Conservation (phyloP, 2,329 filamentous ascomycete species). For the Fusarium nodosum region DNA sequence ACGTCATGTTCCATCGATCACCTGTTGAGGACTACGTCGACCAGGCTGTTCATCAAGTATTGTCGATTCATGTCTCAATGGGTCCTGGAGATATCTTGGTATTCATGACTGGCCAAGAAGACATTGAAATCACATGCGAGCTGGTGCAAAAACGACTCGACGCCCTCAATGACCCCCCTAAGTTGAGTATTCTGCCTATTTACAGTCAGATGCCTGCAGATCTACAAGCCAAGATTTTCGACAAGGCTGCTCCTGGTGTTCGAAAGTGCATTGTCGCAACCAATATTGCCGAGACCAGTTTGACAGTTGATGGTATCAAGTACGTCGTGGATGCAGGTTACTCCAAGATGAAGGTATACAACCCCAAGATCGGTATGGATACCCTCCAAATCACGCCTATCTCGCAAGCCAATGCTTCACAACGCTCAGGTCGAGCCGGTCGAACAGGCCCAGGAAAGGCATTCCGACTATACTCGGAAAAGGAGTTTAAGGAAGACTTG, state of each 20-base stretch:
- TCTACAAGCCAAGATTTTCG: conserved; percentile 97
- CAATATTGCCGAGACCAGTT: conserved; percentile 97
- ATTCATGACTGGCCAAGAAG: conserved; percentile 99
- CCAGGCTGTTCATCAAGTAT: conserved; percentile 93
- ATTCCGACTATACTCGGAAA: conserved; percentile 93
- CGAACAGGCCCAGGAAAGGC: conserved; percentile 96
- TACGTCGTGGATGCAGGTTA: conserved; percentile 97
- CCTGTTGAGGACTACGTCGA: conserved; percentile 99
- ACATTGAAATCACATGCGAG: conserved; percentile 97
- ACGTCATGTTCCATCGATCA: conserved; percentile 94
- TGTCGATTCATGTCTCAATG: conserved; percentile 97
- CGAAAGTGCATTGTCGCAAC: conserved; percentile 98
- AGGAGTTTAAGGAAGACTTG: conserved; percentile 94
- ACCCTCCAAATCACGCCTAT: conserved; percentile 98
- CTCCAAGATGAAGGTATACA: conserved; percentile 98
- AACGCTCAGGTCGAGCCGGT: conserved; percentile 92
- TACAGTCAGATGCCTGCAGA: conserved; percentile 99
- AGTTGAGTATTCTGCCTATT: conserved; percentile 94
- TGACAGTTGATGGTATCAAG: conserved; percentile 99
- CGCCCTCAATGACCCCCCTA: conserved; percentile 92
- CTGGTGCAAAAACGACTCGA: conserved; percentile 88
- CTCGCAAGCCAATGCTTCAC: conserved; percentile 94
- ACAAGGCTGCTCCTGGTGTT: conserved; percentile 88
- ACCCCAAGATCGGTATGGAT: conserved; percentile 99
- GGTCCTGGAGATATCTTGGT: conserved; percentile 93